Conservation (phyloP, 225 moss, liverwort and hornwort species). For the Antitrichia curtipendula region DNA sequence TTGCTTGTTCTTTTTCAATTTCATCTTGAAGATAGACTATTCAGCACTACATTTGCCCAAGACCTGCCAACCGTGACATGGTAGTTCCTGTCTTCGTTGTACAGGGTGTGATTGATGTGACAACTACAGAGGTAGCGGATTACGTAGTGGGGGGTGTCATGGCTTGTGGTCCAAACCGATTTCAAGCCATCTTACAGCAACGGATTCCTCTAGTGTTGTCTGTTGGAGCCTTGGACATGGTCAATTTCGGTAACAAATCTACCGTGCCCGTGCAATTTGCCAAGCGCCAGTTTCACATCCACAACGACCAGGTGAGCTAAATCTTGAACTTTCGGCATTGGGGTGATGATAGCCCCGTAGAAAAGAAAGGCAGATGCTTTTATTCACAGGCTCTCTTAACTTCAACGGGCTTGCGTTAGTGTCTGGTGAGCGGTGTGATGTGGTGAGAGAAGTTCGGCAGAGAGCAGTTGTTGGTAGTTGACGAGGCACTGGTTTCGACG, state of each 20-base stretch:
- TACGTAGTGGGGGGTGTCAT: constrained; percentile 82
- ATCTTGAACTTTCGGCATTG: neutral
- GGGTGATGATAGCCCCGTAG: neutral
- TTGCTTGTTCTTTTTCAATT: neutral
- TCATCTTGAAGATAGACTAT: neutral
- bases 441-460: neutral
- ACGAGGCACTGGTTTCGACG: neutral
- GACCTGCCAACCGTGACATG: neutral
- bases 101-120: constrained; percentile 92
- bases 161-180: constrained; percentile 75
- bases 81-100: neutral
- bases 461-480: neutral
- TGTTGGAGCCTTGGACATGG: constrained; percentile 89
- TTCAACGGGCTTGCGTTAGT: neutral
- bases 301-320: constrained; percentile 68
- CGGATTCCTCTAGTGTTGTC: constrained; percentile 71
- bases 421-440: neutral
- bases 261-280: constrained; percentile 68
- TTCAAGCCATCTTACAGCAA: constrained; percentile 48
- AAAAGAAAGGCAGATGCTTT: neutral
- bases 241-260: constrained; percentile 67
- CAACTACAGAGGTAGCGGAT: constrained; percentile 93
- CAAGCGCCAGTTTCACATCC: constrained; percentile 53
- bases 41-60: neutral
- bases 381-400: neutral